phyloP scores from a whole-genome alignment of 495 filamentous ascomycete species.

The Glonium stellatum region DNA sequence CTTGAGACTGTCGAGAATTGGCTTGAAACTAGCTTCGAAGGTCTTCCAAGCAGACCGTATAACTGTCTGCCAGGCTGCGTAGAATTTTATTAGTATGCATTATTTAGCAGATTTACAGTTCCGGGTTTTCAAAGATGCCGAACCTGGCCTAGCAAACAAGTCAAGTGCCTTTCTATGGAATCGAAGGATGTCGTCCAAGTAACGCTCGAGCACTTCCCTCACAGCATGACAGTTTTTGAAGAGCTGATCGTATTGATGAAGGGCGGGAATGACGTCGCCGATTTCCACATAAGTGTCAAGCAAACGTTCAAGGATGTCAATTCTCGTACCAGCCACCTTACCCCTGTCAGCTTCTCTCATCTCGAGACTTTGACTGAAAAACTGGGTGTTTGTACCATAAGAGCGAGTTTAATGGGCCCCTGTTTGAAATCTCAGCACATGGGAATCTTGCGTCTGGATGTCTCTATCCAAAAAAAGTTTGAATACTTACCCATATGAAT shows the following conservation, averaged over 20 bases:
- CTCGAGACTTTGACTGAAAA: too few relatives aligned
- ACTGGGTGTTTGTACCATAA: conserved; percentile 6
- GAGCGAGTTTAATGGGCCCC: conserved; percentile 23
- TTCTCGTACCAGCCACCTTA: conserved; percentile 32
- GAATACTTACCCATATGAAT: conserved; percentile 16
- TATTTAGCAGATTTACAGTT: too few relatives aligned
- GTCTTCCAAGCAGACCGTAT: too few relatives aligned
- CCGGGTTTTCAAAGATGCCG: too few relatives aligned
- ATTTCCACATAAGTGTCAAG: conserved; percentile 41
- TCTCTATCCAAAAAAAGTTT: too few relatives aligned
- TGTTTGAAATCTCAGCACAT: not conserved
- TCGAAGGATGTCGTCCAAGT: conserved; percentile 43
- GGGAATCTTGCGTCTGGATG: too few relatives aligned
- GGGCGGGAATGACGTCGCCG: conserved; percentile 37
- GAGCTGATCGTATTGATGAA: conserved; percentile 33
- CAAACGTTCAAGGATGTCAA: conserved; percentile 35
- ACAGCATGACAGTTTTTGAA: conserved; percentile 32
- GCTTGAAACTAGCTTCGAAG: too few relatives aligned
- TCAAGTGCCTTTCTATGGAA: conserved; percentile 39
- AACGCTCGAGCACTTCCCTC: conserved; percentile 30
- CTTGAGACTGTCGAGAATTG: too few relatives aligned
- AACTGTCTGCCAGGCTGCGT: too few relatives aligned
- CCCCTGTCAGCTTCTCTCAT: too few relatives aligned
- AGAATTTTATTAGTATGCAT: too few relatives aligned
- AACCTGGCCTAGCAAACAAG: too few relatives aligned